phyloP scores from a whole-genome alignment of 495 filamentous ascomycete genomes.

The Evernia prunastri region DNA sequence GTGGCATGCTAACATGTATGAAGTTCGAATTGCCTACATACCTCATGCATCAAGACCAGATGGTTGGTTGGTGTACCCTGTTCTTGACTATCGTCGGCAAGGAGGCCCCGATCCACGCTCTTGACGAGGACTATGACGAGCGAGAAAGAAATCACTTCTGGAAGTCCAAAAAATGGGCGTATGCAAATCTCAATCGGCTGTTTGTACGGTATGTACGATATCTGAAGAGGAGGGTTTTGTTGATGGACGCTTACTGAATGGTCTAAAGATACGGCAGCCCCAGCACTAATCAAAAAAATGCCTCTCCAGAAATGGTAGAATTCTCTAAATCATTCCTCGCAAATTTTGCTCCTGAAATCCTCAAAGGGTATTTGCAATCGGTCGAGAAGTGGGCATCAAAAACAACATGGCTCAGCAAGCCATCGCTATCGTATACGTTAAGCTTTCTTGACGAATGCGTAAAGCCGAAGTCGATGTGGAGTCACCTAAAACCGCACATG shows the following conservation, averaged over 20 bases:
- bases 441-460: constrained; percentile 95
- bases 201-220: constrained; percentile 67
- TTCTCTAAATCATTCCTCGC: constrained; percentile 85
- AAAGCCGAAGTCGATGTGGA: constrained; percentile 95
- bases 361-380: constrained; percentile 85
- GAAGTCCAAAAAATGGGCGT: constrained; percentile 99
- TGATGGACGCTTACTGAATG: constrained; percentile 12
- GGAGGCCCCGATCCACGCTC: constrained; percentile 65
- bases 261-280: constrained; percentile 78
- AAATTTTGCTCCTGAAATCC: constrained; percentile 89
- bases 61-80: constrained; percentile 90
- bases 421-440: constrained; percentile 84
- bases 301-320: constrained; percentile 60
- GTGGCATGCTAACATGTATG: constrained; percentile 23
- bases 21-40: constrained; percentile 78
- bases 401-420: constrained; percentile 88
- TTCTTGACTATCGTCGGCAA: constrained; percentile 88
- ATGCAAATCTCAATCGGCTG: constrained; percentile 90
- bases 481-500: constrained; percentile 85
- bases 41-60: constrained; percentile 69
- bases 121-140: constrained; percentile 78
- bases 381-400: constrained; percentile 97
- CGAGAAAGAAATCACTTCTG: constrained; percentile 95
- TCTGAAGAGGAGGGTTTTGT: not conserved
- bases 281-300: constrained; percentile 56